Percentiles rank a stretch among this genome's conserved stretches.
These are phyloP conservation scores for Simmondsia chinensis DNA, from an alignment of 148 eudicot genomes.

Conservation along the genomic window DNA sequence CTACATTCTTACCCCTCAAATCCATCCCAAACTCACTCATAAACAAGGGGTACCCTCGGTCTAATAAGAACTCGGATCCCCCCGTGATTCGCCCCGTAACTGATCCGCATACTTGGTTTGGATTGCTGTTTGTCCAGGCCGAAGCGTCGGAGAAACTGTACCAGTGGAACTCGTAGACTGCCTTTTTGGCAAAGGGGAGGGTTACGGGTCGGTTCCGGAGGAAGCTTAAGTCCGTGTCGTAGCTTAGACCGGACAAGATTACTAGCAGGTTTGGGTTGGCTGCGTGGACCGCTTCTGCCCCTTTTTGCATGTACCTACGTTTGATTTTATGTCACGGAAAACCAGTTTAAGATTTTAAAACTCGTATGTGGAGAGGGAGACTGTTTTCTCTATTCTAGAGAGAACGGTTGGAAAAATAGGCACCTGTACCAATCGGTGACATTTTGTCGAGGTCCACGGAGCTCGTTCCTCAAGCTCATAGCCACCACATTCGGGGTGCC, in stretches of 20 bases:
- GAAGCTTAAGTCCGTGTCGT: slow-evolving; percentile 63
- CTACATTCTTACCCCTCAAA: slow-evolving; percentile 47
- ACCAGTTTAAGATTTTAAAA: not conserved
- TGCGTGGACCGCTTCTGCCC: slow-evolving; percentile 83
- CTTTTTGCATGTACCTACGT: slow-evolving; percentile 75
- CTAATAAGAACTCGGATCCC: slow-evolving; percentile 38
- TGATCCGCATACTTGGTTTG: slow-evolving; percentile 60
- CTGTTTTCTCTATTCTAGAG: not conserved
- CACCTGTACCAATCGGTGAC: slow-evolving; percentile 81
- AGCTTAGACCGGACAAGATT: slow-evolving; percentile 70
- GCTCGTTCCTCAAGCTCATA: slow-evolving; percentile 95
- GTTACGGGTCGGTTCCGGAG: slow-evolving; percentile 25
- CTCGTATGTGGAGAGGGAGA: not conserved
- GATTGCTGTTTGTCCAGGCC: slow-evolving; percentile 54
- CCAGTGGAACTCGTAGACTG: slow-evolving; percentile 78
- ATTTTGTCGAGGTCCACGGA: slow-evolving; percentile 71
- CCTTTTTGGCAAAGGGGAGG: slow-evolving; percentile 40
- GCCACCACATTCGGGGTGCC: slow-evolving; percentile 50
- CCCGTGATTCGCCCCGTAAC: slow-evolving; percentile 23
- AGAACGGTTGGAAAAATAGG: not conserved
- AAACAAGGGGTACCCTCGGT: slow-evolving; percentile 71
- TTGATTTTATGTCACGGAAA: not conserved
- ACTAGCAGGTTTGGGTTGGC: slow-evolving; percentile 71
- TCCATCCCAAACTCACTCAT: slow-evolving; percentile 85
- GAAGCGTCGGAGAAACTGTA: slow-evolving; percentile 49